Base-by-base conservation (phyloP, 192 early-diverging fungal genomes). In the Backusella westeae region DNA sequence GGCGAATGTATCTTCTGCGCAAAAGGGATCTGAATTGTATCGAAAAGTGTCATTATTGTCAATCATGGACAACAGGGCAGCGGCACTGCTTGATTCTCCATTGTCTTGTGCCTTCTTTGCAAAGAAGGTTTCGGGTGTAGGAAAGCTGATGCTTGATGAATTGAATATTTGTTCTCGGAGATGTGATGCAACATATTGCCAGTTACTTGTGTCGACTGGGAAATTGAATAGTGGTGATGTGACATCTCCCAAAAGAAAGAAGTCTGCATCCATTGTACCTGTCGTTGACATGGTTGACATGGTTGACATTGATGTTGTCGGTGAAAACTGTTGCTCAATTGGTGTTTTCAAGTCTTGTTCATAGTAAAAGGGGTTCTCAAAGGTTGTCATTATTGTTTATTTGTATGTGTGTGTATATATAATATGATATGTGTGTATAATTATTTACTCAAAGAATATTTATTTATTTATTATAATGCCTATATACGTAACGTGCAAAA, bases 141-240 rank as follows among this genome's bases (percentile, higher is more conserved):
- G 78, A 23, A 59, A 23, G 9, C 46, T 32, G 1, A 46, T 68
- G 42, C 72, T 73, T 1, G 73, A 71, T 0, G 78, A 59, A 34
- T 79, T 79, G 17, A 66, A 79, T n/a, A 79, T 79, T 38, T 65
- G 15, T 9, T 68, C 21, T 17, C 52, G 32, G 7, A 78, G 36
- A 6, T 73, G 35, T n/a, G 77, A 19, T 38, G 49, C 29, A 17
- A 67, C 53, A 15, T 73, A 21, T 9, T 72, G 34, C 77, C 77
- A 78, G 17, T 69, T 71, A 12, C 36, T 69, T 12, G 19, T 23
- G 10, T 69, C 68, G 10, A 21, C 9, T 39, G n/a, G 1, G 15
- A 23, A 41, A 21, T n/a, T 7, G 4, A 21, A n/a, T 10, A 69
- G 1, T 0, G 68, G 68, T 39, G 68, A 41, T 23, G 38, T 19